phyloP scores from a whole-genome alignment of 805 yeast genomes.

The Pichia pseudocactophila region DNA sequence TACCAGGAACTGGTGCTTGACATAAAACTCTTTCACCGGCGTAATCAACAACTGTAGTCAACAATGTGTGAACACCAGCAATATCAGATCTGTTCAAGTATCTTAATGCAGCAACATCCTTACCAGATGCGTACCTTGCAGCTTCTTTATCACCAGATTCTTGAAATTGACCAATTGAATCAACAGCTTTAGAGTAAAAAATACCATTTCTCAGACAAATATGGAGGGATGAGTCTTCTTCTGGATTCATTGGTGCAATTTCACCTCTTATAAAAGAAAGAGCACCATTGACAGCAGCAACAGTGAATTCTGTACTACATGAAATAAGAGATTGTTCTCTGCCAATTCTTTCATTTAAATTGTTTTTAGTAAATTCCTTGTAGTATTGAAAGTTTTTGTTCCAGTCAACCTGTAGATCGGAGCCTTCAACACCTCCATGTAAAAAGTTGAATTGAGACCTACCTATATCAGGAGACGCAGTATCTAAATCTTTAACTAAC shows the following conservation, averaged over 20 bases:
- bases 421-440: conserved; percentile 50
- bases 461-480: conserved; percentile 43
- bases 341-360: conserved; percentile 52
- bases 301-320: conserved; percentile 66
- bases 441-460: conserved; percentile 49
- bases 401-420: conserved; percentile 63
- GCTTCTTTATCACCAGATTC: conserved; percentile 76
- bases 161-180: conserved; percentile 56
- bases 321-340: conserved; percentile 71
- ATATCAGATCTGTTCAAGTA: conserved; percentile 59
- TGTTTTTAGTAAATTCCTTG: conserved; percentile 54
- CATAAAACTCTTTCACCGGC: conserved; percentile 83
- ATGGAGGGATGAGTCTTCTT: conserved; percentile 49
- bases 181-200: conserved; percentile 74
- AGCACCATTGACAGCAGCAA: conserved; percentile 73
- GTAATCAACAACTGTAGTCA: conserved; percentile 83
- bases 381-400: conserved; percentile 84
- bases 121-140: conserved; percentile 68
- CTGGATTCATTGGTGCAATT: conserved; percentile 71
- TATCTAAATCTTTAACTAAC: conserved; percentile 37
- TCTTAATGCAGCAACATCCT: conserved; percentile 69
- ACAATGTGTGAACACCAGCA: conserved; percentile 56
- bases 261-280: conserved; percentile 67
- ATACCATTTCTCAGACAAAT: conserved; percentile 76
- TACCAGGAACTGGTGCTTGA: conserved; percentile 95